Evolutionary conservation across 2,329 filamentous ascomycete species (phyloP).

Genomic region (Aciculosporium take): DNA sequence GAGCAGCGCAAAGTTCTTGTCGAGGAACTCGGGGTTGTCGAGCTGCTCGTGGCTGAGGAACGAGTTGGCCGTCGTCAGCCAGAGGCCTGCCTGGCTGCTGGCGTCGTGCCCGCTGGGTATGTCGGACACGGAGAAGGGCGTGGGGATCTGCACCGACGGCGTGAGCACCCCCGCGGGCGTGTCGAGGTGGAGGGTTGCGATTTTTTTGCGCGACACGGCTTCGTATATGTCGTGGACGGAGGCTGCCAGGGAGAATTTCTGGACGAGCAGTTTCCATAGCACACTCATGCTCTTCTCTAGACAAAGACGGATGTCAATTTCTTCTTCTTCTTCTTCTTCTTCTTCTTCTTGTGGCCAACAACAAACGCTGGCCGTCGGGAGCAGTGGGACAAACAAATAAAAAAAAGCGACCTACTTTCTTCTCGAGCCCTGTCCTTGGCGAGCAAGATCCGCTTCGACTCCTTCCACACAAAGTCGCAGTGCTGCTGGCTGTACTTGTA

Average conservation of each 20-base stretch:
- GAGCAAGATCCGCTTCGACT: conserved; percentile 68
- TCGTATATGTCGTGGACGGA: conserved; percentile 73
- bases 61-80: conserved; percentile 76
- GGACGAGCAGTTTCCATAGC: conserved; percentile 57
- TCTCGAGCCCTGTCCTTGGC: conserved; percentile 74
- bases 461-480: conserved; percentile 80
- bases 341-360: too few species aligned
- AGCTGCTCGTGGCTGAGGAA: conserved; percentile 54
- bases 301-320: neutral
- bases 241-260: conserved; percentile 62
- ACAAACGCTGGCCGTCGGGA: too few species aligned
- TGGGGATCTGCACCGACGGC: conserved; percentile 49
- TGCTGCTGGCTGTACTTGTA: conserved; percentile 87
- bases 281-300: conserved; percentile 44
- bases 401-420: conserved; percentile 33
- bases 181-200: conserved; percentile 69
- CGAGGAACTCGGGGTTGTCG: conserved; percentile 54
- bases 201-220: conserved; percentile 69
- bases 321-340: too few species aligned
- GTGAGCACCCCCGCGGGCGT: conserved; percentile 43
- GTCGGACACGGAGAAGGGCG: conserved; percentile 57
- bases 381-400: too few species aligned
- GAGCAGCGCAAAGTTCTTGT: conserved; percentile 76
- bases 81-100: conserved; percentile 59
- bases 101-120: conserved; percentile 54